A percentile compares a stretch with the other conserved stretches of the same genome.
phyloP scores from a whole-genome alignment of 2,329 filamentous ascomycete genomes.

The Aspergillus fischeri region DNA sequence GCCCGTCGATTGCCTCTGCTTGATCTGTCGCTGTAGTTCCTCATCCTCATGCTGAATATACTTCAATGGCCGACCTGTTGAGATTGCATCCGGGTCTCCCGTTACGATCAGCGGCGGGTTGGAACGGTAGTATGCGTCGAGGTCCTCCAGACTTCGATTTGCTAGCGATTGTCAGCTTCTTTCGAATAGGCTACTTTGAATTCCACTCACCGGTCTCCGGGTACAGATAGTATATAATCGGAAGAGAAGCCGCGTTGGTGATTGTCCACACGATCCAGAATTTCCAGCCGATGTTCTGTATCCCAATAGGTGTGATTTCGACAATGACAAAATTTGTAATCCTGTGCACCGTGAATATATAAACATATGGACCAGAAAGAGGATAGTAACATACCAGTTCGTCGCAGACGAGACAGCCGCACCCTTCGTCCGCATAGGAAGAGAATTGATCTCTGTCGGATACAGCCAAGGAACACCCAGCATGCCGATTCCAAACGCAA shows the following conservation, averaged over 20 bases:
- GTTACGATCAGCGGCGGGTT: conserved; percentile 44
- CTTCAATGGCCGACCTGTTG: conserved; percentile 43
- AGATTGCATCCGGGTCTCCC: conserved; percentile 46
- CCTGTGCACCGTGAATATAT: conserved; percentile 1
- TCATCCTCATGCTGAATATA: conserved; percentile 47
- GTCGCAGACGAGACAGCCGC: conserved; percentile 47
- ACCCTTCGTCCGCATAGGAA: conserved; percentile 46
- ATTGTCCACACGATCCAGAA: conserved; percentile 46
- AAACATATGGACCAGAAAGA: not conserved
- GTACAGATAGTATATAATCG: conserved; percentile 43
- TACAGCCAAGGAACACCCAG: conserved; percentile 38
- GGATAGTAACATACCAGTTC: conserved; percentile 42
- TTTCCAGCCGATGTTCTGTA: conserved; percentile 37
- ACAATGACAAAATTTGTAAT: conserved; percentile 33
- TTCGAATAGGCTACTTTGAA: not conserved
- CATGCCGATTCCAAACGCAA: conserved; percentile 48
- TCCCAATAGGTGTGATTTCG: conserved; percentile 44
- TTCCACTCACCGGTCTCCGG: conserved; percentile 25
- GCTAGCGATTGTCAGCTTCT: conserved; percentile 3
- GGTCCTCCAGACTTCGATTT: conserved; percentile 28
- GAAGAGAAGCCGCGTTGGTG: conserved; percentile 46
- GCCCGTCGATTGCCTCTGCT: not conserved
- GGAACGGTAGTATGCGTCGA: conserved; percentile 36
- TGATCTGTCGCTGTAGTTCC: conserved; percentile 16
- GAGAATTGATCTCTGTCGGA: conserved; percentile 45